phyloP scores from a whole-genome alignment of 176 grass and related monocot genomes.

The Neostapfia colusana region DNA sequence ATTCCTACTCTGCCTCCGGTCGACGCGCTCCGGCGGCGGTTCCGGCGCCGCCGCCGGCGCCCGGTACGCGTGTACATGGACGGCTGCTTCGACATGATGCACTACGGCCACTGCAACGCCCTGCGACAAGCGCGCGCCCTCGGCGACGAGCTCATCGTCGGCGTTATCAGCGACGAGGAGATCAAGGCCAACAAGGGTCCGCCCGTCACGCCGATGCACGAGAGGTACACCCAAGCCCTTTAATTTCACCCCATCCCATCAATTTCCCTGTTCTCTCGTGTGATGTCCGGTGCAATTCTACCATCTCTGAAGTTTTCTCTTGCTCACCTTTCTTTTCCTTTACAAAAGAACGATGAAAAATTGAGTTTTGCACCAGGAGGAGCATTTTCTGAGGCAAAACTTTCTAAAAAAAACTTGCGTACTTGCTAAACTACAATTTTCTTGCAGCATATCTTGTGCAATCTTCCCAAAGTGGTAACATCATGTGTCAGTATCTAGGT shows the following conservation, averaged over 20 bases:
- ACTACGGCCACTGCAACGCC: constrained; percentile 93
- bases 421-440: neutral
- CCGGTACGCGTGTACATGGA: constrained; percentile 95
- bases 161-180: constrained; percentile 75
- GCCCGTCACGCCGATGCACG: constrained; percentile 69
- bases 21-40: constrained; percentile 29
- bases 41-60: constrained; percentile 38
- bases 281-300: neutral
- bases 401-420: neutral
- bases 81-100: constrained; percentile 99
- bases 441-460: neutral
- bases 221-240: constrained; percentile 49
- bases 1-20: constrained; percentile 11
- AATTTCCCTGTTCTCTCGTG: neutral
- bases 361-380: no score
- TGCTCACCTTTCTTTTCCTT: no score
- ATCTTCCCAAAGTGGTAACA: neutral
- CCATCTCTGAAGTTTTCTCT: no score
- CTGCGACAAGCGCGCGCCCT: constrained; percentile 75
- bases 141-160: constrained; percentile 81
- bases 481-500: neutral
- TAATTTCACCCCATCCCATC: neutral
- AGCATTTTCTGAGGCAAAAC: neutral
- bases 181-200: constrained; percentile 87
- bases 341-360: no score